Evolutionary conservation across 768 basidiomycete genomes (phyloP), one percentile per base, ranked within the genome.

Genomic region (Saitozyma sp.): DNA sequence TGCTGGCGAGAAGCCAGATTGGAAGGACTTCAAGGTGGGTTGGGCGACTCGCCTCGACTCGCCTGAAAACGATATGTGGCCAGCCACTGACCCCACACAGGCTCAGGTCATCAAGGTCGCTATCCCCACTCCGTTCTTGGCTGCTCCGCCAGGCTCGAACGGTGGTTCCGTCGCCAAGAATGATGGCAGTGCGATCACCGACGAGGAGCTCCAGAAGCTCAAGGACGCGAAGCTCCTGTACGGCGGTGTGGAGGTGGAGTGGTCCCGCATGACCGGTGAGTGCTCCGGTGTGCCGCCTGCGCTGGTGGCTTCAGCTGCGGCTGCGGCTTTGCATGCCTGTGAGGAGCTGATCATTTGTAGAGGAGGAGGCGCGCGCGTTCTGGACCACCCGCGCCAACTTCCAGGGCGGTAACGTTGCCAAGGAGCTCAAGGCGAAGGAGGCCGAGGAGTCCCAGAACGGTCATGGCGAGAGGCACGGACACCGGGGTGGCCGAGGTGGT

Each of bases 1-100:
- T 37, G 69, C 62, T 16, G 77, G 76, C n/a, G 65, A 73, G 20
- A 68, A 74, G 39, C 69, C 67, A 9, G 80, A 80, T 58, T 80
- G 80, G 80, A 76, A 79, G 67, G 64, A 71, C 37, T 64, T 80
- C 66, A 80, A 80, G 74, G 79, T 78, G 60, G 59, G 78, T 64
- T 10, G 8, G 13, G n/a, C n/a, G n/a, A n/a, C n/a, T n/a, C n/a
- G 45, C 1, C 45, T 46, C 45, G 45, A 17, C n/a, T 46, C 45
- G 2, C 45, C 2, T 13, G 45, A 17, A 17, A 46, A 17, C n/a
- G 29, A 29, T 29, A 29, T 29, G 29, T 29, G 29, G 29, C 5
- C 29, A 29, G 29, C 29, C 5, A 43, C 50, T 62, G 19, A 49
- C 20, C 39, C 43, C 38, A 42, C 40, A 38, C 62, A 76, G 75